Conservation (phyloP, 202 grass and related monocot genomes). For the Dendrocalamus latiflorus region DNA sequence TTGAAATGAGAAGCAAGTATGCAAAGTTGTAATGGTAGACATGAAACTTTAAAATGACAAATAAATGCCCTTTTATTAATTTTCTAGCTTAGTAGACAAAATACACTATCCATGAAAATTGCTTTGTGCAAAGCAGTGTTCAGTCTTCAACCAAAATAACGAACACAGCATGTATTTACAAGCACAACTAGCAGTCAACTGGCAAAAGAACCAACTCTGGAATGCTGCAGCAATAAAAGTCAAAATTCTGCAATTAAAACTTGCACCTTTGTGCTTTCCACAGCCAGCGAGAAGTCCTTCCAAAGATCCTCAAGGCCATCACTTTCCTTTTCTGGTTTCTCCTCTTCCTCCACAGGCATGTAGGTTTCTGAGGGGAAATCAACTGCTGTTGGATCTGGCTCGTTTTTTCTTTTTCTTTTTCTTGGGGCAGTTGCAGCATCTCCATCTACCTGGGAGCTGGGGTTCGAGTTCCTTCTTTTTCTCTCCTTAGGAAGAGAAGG, state of each 20-base stretch:
- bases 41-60: neutral
- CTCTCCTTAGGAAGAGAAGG: conserved; percentile 35
- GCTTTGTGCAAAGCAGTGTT: neutral
- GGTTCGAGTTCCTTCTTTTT: conserved; percentile 28
- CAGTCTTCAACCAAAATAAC: neutral
- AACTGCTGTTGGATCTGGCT: neutral
- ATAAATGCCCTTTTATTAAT: neutral
- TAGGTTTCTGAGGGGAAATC: conserved; percentile 29
- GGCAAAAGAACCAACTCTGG: neutral
- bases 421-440: conserved; percentile 23
- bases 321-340: conserved; percentile 39
- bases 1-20: conserved; percentile 3
- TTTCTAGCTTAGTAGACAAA: neutral
- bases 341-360: conserved; percentile 37
- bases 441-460: conserved; percentile 22
- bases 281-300: no score
- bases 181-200: conserved; percentile 8
- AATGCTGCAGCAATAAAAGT: conserved; percentile 1
- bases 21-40: neutral
- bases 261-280: conserved; percentile 81
- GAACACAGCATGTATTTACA: neutral
- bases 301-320: conserved; percentile 86
- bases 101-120: neutral
- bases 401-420: conserved; percentile 34
- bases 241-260: conserved; percentile 14